Conservation (phyloP, 73 alveolate genomes). For the Blepharisma japonicum region DNA sequence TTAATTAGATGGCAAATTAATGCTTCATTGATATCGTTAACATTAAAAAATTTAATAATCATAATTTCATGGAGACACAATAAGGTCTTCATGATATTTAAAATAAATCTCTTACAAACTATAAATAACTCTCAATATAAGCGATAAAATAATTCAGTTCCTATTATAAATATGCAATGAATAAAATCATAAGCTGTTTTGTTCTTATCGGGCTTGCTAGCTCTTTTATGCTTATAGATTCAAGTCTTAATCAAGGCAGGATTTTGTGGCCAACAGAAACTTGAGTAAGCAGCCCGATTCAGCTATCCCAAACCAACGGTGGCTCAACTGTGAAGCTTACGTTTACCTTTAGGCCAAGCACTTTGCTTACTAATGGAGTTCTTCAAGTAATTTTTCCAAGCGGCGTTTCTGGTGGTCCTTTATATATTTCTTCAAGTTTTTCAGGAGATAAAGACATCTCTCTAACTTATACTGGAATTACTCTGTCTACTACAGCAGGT, state of each 20-base stretch:
- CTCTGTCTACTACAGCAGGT: background rate
- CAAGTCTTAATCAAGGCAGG: background rate
- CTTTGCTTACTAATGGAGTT: background rate
- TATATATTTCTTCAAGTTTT: background rate
- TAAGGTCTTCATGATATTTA: too few relatives aligned
- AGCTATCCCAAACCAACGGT: background rate
- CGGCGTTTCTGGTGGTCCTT: background rate
- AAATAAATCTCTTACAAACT: too few relatives aligned
- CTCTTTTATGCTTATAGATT: too few relatives aligned
- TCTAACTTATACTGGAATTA: background rate
- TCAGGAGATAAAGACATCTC: background rate
- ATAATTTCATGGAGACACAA: too few relatives aligned
- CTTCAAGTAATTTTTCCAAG: background rate
- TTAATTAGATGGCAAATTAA: too few relatives aligned
- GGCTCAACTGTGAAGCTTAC: background rate
- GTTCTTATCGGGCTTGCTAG: too few relatives aligned
- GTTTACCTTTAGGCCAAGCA: conserved; percentile 1
- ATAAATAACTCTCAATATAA: too few relatives aligned
- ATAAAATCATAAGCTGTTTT: too few relatives aligned
- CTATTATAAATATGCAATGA: too few relatives aligned
- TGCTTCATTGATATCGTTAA: too few relatives aligned
- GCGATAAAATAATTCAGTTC: too few relatives aligned
- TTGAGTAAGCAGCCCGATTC: conserved; percentile 5
- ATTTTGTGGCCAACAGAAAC: background rate
- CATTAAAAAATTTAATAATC: too few relatives aligned